phyloP scores from a whole-genome alignment of 257 asterid species.

The Nicotiana noctiflora region DNA sequence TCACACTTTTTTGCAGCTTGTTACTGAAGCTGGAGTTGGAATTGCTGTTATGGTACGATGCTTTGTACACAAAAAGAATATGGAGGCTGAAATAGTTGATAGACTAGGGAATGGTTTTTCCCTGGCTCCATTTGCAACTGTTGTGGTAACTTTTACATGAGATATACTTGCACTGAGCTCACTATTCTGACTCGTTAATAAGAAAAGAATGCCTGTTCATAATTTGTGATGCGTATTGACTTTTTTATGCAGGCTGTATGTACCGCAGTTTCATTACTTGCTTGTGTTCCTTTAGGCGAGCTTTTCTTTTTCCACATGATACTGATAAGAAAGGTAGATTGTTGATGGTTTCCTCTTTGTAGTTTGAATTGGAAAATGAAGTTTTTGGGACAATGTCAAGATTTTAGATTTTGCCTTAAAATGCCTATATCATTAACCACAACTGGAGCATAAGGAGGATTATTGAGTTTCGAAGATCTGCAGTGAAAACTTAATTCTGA shows the following conservation, averaged over 20 bases:
- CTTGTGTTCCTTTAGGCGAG: slow-evolving; percentile 91
- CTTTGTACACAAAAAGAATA: slow-evolving; percentile 53
- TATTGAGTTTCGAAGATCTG: not conserved
- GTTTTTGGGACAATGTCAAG: not conserved
- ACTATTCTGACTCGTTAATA: not conserved
- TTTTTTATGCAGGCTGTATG: slow-evolving; percentile 66
- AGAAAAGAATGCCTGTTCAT: slow-evolving; percentile 2
- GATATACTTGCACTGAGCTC: slow-evolving; percentile 3
- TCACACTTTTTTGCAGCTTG: slow-evolving; percentile 52
- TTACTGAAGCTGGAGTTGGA: slow-evolving; percentile 82
- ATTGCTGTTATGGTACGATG: slow-evolving; percentile 83
- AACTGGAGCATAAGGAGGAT: not conserved
- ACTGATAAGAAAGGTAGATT: slow-evolving; percentile 72
- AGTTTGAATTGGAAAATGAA: not conserved
- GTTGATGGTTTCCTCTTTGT: slow-evolving; percentile 10
- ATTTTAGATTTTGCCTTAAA: not conserved
- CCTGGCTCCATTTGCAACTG: slow-evolving; percentile 91
- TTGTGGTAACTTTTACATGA: slow-evolving; percentile 61
- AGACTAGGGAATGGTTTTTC: slow-evolving; percentile 96
- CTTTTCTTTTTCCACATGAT: slow-evolving; percentile 98
- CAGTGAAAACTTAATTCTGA: not conserved
- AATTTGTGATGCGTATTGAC: slow-evolving; percentile 2
- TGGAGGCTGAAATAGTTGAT: slow-evolving; percentile 87
- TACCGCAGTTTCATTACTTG: slow-evolving; percentile 81
- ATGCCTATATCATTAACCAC: not conserved